phyloP scores from a whole-genome alignment of 2,329 filamentous ascomycete genomes.

The Diaporthe australafricana region DNA sequence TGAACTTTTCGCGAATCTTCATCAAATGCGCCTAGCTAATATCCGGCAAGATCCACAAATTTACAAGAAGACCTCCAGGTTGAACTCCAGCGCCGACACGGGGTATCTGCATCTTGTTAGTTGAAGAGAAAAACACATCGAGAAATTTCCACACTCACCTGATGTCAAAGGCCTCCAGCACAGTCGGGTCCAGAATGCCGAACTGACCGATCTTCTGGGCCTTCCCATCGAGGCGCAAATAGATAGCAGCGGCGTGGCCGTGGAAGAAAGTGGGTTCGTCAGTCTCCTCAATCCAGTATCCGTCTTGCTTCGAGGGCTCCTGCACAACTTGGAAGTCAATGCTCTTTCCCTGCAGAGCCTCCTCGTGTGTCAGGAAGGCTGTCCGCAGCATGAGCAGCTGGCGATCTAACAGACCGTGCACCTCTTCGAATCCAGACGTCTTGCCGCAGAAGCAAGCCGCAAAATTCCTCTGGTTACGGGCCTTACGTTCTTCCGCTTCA shows the following conservation, averaged over 20 bases:
- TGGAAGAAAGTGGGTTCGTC: conserved; percentile 92
- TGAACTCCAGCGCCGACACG: conserved; percentile 93
- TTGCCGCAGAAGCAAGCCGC: conserved; percentile 97
- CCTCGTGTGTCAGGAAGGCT: conserved; percentile 81
- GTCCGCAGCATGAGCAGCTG: conserved; percentile 92
- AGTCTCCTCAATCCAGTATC: conserved; percentile 96
- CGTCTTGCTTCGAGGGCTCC: conserved; percentile 70
- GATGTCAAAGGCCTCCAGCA: conserved; percentile 93
- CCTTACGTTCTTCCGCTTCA: conserved; percentile 81
- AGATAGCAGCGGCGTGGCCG: conserved; percentile 88
- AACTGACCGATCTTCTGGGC: conserved; percentile 86
- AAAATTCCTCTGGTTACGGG: conserved; percentile 93
- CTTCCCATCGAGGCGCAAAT: conserved; percentile 80
- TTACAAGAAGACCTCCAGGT: conserved; percentile 91
- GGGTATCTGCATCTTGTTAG: conserved; percentile 72
- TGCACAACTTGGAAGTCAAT: conserved; percentile 64
- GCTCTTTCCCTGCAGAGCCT: conserved; percentile 67
- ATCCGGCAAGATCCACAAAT: background rate
- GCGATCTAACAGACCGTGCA: conserved; percentile 93
- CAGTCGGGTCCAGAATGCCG: conserved; percentile 92
- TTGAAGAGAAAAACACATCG: background rate
- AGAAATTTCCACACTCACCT: conserved; percentile 62
- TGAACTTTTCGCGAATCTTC: background rate
- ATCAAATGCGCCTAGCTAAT: background rate
- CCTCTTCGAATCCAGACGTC: conserved; percentile 92